Evolutionary conservation across 192 early-diverging fungal species (phyloP).

Genomic region (Entomortierella chlamydospora): DNA sequence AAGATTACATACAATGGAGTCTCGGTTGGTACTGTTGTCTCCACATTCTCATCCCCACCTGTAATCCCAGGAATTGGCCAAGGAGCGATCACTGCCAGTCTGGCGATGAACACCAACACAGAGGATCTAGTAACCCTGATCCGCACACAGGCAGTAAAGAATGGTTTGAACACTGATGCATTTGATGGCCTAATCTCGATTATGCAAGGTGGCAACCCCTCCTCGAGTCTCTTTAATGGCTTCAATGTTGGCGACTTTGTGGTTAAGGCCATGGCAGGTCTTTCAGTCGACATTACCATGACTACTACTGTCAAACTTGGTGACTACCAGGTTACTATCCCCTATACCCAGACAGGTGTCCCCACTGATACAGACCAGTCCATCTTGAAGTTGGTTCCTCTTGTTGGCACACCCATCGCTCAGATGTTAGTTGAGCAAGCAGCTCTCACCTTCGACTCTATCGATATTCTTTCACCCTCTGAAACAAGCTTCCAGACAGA

Average conservation of each 20-base stretch:
- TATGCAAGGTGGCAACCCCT: constrained; percentile 19
- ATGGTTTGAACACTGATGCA: constrained; percentile 49
- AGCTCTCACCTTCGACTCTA: constrained; percentile 48
- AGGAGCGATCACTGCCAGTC: constrained; percentile 51
- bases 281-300: constrained; percentile 58
- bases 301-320: constrained; percentile 56
- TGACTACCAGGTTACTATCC: constrained; percentile 54
- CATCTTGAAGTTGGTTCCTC: constrained; percentile 56
- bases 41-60: constrained; percentile 52
- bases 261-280: constrained; percentile 52
- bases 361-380: constrained; percentile 54
- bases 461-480: constrained; percentile 53
- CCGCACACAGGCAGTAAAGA: constrained; percentile 49
- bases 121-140: constrained; percentile 54
- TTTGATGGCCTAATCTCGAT: constrained; percentile 61
- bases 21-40: constrained; percentile 55
- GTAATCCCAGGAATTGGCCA: constrained; percentile 31
- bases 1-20: constrained; percentile 52
- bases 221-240: constrained; percentile 40
- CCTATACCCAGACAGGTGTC: constrained; percentile 56
- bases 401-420: constrained; percentile 64
- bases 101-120: constrained; percentile 62
- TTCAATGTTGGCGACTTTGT: constrained; percentile 57
- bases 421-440: constrained; percentile 53
- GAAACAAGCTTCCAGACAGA: constrained; percentile 48